Percentiles rank a stretch among this genome's conserved stretches.
Conservation (phyloP, 164 flowering plant genomes). For the Nymphaea thermarum region DNA sequence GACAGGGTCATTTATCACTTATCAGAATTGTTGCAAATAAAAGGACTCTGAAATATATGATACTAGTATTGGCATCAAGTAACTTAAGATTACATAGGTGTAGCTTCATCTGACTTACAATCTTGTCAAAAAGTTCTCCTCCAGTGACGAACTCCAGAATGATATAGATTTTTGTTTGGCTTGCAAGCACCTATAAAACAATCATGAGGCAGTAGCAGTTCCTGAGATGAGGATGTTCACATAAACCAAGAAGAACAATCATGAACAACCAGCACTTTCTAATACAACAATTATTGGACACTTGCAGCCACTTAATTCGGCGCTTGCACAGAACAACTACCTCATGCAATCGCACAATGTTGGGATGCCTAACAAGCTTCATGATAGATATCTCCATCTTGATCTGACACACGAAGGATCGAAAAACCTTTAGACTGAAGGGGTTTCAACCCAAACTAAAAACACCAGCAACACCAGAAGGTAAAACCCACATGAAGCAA, state of each 20-base stretch:
- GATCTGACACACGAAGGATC: slow-evolving; percentile 33
- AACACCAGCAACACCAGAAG: background rate
- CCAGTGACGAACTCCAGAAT: slow-evolving; percentile 84
- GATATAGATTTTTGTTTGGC: slow-evolving; percentile 80
- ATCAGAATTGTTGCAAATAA: too few relatives aligned
- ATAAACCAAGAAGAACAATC: background rate
- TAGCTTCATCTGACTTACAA: slow-evolving; percentile 41
- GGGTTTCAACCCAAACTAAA: background rate
- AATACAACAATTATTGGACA: background rate
- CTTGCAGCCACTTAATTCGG: background rate
- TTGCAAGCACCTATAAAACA: slow-evolving; percentile 63
- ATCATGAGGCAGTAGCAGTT: background rate
- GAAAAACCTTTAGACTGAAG: background rate
- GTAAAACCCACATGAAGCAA: background rate
- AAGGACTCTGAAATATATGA: too few relatives aligned
- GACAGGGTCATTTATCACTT: too few relatives aligned
- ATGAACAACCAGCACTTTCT: background rate
- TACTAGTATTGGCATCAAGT: too few relatives aligned
- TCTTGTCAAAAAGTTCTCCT: slow-evolving; percentile 89
- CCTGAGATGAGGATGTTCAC: background rate
- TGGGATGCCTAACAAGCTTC: slow-evolving; percentile 97
- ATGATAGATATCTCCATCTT: slow-evolving; percentile 95
- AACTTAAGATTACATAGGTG: background rate
- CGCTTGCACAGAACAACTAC: slow-evolving; percentile 23
- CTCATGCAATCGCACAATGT: slow-evolving; percentile 85